Base-by-base conservation (phyloP, 768 basidiomycete genomes). In the Symmetrospora coprosmae region DNA sequence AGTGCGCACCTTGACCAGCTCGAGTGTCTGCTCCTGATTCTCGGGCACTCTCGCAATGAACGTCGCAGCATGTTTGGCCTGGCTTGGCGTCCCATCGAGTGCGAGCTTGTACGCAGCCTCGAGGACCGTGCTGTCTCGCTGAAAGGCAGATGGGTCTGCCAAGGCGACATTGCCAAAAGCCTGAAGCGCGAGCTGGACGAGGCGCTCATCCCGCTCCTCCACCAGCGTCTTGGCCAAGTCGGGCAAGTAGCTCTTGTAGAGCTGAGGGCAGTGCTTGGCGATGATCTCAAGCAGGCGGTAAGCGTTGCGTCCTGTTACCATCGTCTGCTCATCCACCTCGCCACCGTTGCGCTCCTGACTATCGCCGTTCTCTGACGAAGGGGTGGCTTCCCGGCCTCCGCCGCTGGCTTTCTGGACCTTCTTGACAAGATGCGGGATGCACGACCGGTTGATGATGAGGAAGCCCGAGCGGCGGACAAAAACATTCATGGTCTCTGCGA, bases 401-500 rank as follows among this genome's bases (percentile, higher is more conserved):
- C 75, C 58, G 78, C 81, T 51, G 80, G 79, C 4, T 83, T 66
- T 25, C 11, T 64, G 65, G 14, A 71, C 61, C 1, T 82, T 80
- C 65, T 83, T 82, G 65, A 97, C 72, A 23, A 97, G 77, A 0
- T 82, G 82, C 1, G 90, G 82, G 17, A 97, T 78, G 0, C 84
- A 85, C 0, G 91, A 88, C 50, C 84, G 81, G 69, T 92, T 94
- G 69, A 92, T 66, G 66, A 90, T 76, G 47, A 82, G 80, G 49
- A 85, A 79, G 48, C 79, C 80, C 3, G 80, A 80, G 17, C 82
- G 80, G 31, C 83, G 84, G 38, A 92, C 73, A 65, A 96, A 72
- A 38, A 74, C 74, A 1, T 77, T 73, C 77, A 94, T 82, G 0
- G 91, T 94, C 0, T 78, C 70, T 0, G 80, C 70, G 27, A 83